Evolutionary conservation across 148 eudicot genomes (phyloP).

Genomic region (Nepenthes mirabilis): DNA sequence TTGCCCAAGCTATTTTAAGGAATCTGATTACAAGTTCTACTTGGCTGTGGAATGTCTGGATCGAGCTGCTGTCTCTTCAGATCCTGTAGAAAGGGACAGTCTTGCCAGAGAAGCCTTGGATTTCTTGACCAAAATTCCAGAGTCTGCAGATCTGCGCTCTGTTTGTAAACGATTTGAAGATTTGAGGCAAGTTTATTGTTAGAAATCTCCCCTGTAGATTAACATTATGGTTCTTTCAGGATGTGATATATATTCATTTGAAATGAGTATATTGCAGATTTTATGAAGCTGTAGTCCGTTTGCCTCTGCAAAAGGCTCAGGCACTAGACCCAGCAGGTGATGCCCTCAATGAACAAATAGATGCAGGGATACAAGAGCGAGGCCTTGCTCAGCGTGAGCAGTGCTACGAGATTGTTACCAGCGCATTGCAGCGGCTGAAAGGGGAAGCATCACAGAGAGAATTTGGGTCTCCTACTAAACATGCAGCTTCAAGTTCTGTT

Average conservation of each 20-base stretch:
- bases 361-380: constrained; percentile 50
- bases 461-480: constrained; percentile 58
- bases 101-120: constrained; percentile 90
- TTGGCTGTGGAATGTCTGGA: constrained; percentile 96
- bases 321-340: constrained; percentile 85
- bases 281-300: constrained; percentile 95
- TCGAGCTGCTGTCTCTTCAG: constrained; percentile 77
- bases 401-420: constrained; percentile 72
- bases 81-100: constrained; percentile 60
- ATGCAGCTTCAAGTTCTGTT: constrained; percentile 38
- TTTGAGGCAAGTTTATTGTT: constrained; percentile 42
- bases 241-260: constrained; percentile 1
- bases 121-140: constrained; percentile 77
- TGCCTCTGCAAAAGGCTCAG: constrained; percentile 95
- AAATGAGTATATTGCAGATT: constrained; percentile 40
- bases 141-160: constrained; percentile 83
- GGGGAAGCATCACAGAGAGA: constrained; percentile 51
- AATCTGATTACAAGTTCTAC: constrained; percentile 93
- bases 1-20: constrained; percentile 94
- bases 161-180: constrained; percentile 96
- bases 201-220: not conserved
- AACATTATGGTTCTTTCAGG: not conserved
- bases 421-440: constrained; percentile 72
- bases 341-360: constrained; percentile 85
- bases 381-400: constrained; percentile 80